phyloP scores from a whole-genome alignment of 371 early-diverging fungal species.

The Syncephalastrum monosporum region DNA sequence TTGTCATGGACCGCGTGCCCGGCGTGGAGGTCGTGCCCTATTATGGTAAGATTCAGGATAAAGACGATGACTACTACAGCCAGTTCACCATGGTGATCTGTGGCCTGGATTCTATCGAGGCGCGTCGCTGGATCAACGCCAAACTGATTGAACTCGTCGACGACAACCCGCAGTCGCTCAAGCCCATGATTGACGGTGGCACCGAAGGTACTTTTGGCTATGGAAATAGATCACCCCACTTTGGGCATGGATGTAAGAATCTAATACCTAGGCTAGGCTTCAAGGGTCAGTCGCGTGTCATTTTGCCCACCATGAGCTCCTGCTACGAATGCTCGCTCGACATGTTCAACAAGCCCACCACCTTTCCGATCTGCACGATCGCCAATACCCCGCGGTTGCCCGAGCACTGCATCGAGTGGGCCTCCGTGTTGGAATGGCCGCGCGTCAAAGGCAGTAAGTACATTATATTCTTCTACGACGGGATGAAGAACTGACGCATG shows the following conservation, averaged over 20 bases:
- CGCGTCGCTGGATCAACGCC: constrained; percentile 96
- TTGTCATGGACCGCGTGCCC: constrained; percentile 82
- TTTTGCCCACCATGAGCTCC: constrained; percentile 77
- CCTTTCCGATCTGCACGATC: constrained; percentile 99
- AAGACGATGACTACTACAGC: constrained; percentile 87
- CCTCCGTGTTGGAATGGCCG: constrained; percentile 92
- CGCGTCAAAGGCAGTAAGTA: constrained; percentile 64
- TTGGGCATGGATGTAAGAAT: neutral
- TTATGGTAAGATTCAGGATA: constrained; percentile 91
- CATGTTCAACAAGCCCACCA: constrained; percentile 77
- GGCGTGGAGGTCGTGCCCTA: constrained; percentile 82
- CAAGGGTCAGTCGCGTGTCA: constrained; percentile 92
- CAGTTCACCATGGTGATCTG: constrained; percentile 89
- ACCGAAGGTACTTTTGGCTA: constrained; percentile 70
- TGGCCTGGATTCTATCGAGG: constrained; percentile 94
- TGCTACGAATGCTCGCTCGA: constrained; percentile 87
- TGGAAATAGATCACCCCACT: too few relatives aligned
- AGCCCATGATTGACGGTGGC: constrained; percentile 94
- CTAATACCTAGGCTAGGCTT: constrained; percentile 50
- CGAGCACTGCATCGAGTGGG: constrained; percentile 99
- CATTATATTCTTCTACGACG: neutral
- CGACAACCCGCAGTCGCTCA: constrained; percentile 68
- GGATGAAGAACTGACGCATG: neutral
- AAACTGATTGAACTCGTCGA: constrained; percentile 78
- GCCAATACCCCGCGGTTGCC: constrained; percentile 94